phyloP scores from a whole-genome alignment of 768 basidiomycete species.

The Rhodotorula taiwanensis region DNA sequence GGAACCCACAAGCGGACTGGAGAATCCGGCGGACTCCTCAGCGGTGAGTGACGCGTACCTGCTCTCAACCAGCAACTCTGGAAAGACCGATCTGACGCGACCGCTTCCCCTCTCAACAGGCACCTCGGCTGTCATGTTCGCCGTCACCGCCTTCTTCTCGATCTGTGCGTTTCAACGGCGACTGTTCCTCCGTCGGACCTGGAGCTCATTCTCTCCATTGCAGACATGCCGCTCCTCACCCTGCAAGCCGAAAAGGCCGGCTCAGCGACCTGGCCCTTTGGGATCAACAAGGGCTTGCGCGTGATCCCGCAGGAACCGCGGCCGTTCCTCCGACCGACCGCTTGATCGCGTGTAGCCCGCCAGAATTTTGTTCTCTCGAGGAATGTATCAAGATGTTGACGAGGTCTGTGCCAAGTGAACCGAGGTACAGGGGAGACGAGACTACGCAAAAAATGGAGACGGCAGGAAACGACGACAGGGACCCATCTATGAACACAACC shows the following conservation, averaged over 20 bases:
- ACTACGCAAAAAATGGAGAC: background rate
- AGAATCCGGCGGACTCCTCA: constrained; percentile 9
- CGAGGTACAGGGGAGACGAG: background rate
- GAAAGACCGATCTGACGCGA: no score
- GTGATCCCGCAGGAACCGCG: background rate
- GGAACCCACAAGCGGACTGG: background rate
- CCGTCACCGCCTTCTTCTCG: constrained; percentile 7
- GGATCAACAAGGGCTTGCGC: constrained; percentile 13
- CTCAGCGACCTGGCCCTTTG: constrained; percentile 1
- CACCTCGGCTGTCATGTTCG: constrained; percentile 19
- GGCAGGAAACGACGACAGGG: no score
- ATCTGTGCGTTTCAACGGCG: constrained; percentile 9
- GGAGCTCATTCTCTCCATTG: background rate
- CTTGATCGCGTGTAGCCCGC: no score
- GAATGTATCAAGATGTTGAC: background rate
- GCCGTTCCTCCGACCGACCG: background rate
- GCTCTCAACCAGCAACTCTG: background rate
- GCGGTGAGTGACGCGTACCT: constrained; percentile 5
- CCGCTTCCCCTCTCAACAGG: constrained; percentile 4
- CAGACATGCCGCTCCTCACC: constrained; percentile 15
- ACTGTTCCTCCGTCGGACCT: no score
- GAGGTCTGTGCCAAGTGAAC: no score
- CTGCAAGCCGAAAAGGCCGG: constrained; percentile 8
- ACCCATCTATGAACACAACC: no score
- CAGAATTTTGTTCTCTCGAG: background rate